These are phyloP conservation scores for Geotrichum ghanense DNA, from an alignment of 805 yeast genomes.

Conservation along the genomic window DNA sequence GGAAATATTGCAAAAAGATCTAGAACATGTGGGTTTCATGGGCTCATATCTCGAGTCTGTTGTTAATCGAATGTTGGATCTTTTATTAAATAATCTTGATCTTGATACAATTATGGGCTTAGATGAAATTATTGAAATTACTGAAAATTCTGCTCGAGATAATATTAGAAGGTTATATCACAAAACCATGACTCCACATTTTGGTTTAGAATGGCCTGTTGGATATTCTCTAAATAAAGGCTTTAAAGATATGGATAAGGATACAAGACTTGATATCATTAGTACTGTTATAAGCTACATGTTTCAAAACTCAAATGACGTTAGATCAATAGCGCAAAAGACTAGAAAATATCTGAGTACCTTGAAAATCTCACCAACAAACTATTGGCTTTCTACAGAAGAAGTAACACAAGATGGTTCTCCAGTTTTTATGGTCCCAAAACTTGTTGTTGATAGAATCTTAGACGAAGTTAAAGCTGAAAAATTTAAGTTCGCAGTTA, in stretches of 20 bases:
- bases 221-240: neutral
- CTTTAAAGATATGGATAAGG: neutral
- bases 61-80: neutral
- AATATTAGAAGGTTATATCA: neutral
- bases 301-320: neutral
- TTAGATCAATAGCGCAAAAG: neutral
- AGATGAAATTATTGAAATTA: neutral
- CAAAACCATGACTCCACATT: no score
- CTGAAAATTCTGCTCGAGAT: neutral
- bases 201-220: neutral
- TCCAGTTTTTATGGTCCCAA: neutral
- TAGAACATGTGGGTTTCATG: neutral
- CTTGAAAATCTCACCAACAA: neutral
- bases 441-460: no score
- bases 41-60: neutral
- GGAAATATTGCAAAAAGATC: neutral
- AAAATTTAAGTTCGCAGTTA: no score
- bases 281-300: neutral
- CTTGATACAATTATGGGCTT: neutral
- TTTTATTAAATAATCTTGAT: neutral
- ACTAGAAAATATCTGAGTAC: neutral
- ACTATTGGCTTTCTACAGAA: neutral
- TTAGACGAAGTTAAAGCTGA: no score
- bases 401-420: neutral
- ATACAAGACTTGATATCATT: neutral